Percentiles rank a stretch among this genome's conserved stretches.
These are phyloP conservation scores for Carallia brachiata DNA, from an alignment of 345 rosid genomes.

Conservation along the genomic window DNA sequence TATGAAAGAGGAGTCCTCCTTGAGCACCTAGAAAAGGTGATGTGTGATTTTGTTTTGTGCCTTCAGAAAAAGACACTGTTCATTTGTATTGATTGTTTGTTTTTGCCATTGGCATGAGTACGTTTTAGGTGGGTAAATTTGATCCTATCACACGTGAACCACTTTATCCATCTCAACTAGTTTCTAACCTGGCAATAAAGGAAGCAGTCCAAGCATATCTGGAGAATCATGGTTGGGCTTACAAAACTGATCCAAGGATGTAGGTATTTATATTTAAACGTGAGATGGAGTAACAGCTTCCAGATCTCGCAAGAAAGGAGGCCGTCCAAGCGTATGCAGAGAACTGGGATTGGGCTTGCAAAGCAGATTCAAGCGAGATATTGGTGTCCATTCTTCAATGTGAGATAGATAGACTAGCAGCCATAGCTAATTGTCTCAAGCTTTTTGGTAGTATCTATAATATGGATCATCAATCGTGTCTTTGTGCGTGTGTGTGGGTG, in stretches of 20 bases:
- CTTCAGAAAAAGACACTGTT: background rate
- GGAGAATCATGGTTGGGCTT: conserved; percentile 79
- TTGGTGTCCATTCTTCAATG: too few species aligned
- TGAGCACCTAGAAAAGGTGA: conserved; percentile 80
- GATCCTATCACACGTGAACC: conserved; percentile 85
- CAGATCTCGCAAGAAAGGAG: too few species aligned
- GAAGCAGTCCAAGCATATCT: conserved; percentile 85
- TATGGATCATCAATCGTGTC: background rate
- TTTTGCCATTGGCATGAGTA: background rate
- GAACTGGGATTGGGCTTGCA: too few species aligned
- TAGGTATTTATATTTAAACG: background rate
- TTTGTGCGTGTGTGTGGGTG: background rate
- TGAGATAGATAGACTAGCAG: too few species aligned
- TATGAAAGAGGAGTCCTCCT: conserved; percentile 88
- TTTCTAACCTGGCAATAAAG: conserved; percentile 75
- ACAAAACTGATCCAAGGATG: conserved; percentile 31
- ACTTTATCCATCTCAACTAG: conserved; percentile 49
- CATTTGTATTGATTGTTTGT: background rate
- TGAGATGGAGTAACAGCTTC: too few species aligned
- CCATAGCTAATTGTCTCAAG: background rate
- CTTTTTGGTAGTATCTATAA: background rate
- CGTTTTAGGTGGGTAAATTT: conserved; percentile 66
- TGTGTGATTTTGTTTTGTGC: background rate
- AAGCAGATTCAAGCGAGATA: too few species aligned
- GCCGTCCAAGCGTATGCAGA: too few species aligned